A percentile compares a stretch with the other conserved stretches of the same genome.
Evolutionary conservation across 139 green algal species (phyloP).

Genomic region (Deuterostichococcus epilithicus): DNA sequence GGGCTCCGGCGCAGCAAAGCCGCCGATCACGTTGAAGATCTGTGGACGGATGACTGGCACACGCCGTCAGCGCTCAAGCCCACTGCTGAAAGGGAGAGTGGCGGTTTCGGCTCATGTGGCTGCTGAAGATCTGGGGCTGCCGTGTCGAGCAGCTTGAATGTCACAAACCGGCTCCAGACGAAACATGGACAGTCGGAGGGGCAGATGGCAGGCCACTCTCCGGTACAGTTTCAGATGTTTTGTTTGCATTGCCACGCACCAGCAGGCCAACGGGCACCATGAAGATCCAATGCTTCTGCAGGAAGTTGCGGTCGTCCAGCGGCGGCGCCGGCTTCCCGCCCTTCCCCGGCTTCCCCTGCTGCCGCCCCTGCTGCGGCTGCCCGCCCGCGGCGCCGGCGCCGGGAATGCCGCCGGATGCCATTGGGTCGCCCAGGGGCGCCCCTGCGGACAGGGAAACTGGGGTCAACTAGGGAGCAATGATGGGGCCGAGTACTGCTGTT

Average conservation of each 20-base stretch:
- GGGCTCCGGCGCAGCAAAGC: background rate
- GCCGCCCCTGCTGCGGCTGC: background rate
- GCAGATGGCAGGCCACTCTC: too few relatives aligned
- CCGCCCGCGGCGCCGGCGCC: too few relatives aligned
- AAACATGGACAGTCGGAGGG: too few relatives aligned
- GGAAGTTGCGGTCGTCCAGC: slow-evolving; percentile 24
- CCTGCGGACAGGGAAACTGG: too few relatives aligned
- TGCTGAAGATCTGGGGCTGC: too few relatives aligned
- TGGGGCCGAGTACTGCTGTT: too few relatives aligned
- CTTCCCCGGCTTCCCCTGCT: background rate
- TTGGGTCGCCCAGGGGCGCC: too few relatives aligned
- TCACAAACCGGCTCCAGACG: too few relatives aligned
- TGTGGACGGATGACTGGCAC: background rate
- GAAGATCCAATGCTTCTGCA: slow-evolving; percentile 37
- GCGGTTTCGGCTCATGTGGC: background rate
- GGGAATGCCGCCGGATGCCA: too few relatives aligned
- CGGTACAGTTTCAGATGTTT: background rate
- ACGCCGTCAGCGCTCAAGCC: background rate
- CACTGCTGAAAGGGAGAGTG: background rate
- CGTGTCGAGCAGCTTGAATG: too few relatives aligned
- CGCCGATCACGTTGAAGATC: background rate
- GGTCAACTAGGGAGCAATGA: too few relatives aligned
- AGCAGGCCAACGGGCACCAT: slow-evolving; percentile 22
- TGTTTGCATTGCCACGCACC: background rate
- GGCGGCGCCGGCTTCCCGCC: background rate